Evolutionary conservation across 306 rosid species (phyloP).

Genomic region (Spatholobus suberectus): DNA sequence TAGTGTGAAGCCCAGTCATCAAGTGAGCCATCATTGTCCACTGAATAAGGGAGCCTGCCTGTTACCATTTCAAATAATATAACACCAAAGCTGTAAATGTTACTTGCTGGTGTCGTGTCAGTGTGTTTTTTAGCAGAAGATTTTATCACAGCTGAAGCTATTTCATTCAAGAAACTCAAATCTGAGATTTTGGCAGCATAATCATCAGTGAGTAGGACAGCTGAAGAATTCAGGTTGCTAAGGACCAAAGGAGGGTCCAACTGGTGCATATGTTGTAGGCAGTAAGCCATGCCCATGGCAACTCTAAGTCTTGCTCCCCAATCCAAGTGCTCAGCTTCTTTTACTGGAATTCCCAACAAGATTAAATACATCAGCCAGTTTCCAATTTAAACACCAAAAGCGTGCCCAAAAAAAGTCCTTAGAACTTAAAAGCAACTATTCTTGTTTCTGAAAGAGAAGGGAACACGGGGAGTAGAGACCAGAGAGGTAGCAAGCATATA

Average conservation of each 20-base stretch:
- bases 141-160: conserved; percentile 46
- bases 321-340: conserved; percentile 95
- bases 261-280: conserved; percentile 86
- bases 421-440: conserved; percentile 4
- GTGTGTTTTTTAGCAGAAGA: conserved; percentile 38
- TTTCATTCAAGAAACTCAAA: conserved; percentile 64
- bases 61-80: conserved; percentile 82
- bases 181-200: conserved; percentile 84
- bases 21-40: conserved; percentile 44
- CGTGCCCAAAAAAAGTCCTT: not conserved
- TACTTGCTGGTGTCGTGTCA: conserved; percentile 53
- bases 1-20: conserved; percentile 80
- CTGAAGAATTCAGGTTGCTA: conserved; percentile 64
- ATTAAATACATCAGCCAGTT: conserved; percentile 38
- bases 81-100: conserved; percentile 84
- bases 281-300: conserved; percentile 85
- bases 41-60: conserved; percentile 75
- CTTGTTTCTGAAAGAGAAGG: conserved; percentile 7
- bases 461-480: not conserved
- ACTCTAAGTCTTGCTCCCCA: conserved; percentile 85
- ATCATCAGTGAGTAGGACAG: conserved; percentile 78
- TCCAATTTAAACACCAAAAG: conserved; percentile 34
- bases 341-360: conserved; percentile 60
- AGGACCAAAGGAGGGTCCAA: conserved; percentile 67
- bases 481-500: not conserved